Evolutionary conservation across 2,329 filamentous ascomycete species (phyloP).

Genomic region (Penicillium italicum): DNA sequence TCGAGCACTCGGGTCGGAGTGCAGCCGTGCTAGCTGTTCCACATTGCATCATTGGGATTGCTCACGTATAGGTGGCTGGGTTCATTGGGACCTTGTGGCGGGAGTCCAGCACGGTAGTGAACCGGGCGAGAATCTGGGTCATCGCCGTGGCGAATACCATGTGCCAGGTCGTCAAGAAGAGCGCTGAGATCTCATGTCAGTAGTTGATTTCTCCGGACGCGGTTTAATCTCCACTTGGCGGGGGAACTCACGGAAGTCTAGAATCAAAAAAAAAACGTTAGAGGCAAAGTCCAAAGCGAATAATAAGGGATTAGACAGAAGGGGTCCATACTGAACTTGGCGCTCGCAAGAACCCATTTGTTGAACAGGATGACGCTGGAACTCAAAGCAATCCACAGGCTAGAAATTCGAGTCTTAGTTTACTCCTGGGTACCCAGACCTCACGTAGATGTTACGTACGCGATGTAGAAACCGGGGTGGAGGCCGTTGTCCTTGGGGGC

Average conservation of each 20-base stretch:
- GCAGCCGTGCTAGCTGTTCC: background rate
- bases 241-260: slow-evolving; percentile 46
- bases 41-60: background rate
- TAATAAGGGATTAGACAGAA: background rate
- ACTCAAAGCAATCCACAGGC: slow-evolving; percentile 85
- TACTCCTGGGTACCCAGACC: background rate
- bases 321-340: slow-evolving; percentile 67
- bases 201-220: background rate
- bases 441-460: slow-evolving; percentile 16
- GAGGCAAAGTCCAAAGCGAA: background rate
- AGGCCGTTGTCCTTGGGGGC: slow-evolving; percentile 23
- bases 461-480: slow-evolving; percentile 32
- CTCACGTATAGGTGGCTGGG: slow-evolving; percentile 71
- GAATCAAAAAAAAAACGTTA: slow-evolving; percentile 9
- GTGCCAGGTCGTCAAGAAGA: slow-evolving; percentile 89
- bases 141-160: slow-evolving; percentile 85
- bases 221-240: background rate
- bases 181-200: slow-evolving; percentile 32
- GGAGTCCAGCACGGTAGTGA: slow-evolving; percentile 82
- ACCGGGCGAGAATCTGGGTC: slow-evolving; percentile 87
- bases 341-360: slow-evolving; percentile 89
- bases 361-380: slow-evolving; percentile 97
- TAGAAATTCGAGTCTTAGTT: slow-evolving; percentile 39
- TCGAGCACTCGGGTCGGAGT: background rate
- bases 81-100: slow-evolving; percentile 97